Percentiles rank a stretch among this genome's conserved stretches.
phyloP scores from a whole-genome alignment of 768 basidiomycete genomes.

The Ramaria sp. region DNA sequence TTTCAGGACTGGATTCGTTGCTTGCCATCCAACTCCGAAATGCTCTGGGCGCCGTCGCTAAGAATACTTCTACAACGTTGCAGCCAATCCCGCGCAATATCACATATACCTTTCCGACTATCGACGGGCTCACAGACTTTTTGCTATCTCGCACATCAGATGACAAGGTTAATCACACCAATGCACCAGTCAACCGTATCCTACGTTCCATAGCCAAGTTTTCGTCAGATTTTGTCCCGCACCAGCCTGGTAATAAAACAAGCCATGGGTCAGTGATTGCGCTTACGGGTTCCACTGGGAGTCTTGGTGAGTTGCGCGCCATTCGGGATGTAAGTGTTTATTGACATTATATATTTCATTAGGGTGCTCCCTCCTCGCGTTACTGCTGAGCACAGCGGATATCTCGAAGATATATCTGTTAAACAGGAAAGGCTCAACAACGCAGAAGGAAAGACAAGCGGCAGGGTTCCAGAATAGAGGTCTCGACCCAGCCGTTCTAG shows the following conservation, averaged over 20 bases:
- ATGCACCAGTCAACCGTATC: background rate
- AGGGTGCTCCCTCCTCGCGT: background rate
- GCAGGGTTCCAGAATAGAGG: background rate
- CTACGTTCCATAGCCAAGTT: background rate
- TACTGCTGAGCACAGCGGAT: background rate
- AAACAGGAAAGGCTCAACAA: background rate
- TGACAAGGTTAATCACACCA: background rate
- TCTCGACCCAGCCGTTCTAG: background rate
- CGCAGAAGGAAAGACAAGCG: background rate
- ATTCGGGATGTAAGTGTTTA: too few species aligned
- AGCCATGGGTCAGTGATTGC: background rate
- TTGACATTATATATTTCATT: background rate
- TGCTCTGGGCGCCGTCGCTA: background rate
- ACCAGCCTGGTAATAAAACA: background rate
- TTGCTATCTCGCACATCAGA: background rate
- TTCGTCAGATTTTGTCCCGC: background rate
- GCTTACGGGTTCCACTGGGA: constrained; percentile 1
- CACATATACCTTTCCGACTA: constrained; percentile 5
- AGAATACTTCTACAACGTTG: background rate
- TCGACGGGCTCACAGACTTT: background rate
- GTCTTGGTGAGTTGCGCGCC: background rate
- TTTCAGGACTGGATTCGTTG: constrained; percentile 1
- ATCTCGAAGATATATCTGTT: background rate
- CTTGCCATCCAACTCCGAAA: background rate
- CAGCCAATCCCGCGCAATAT: background rate